These are phyloP conservation scores for Fusarium solani-melongenae DNA, from an alignment of 2,329 filamentous ascomycete species.

Conservation along the genomic window DNA sequence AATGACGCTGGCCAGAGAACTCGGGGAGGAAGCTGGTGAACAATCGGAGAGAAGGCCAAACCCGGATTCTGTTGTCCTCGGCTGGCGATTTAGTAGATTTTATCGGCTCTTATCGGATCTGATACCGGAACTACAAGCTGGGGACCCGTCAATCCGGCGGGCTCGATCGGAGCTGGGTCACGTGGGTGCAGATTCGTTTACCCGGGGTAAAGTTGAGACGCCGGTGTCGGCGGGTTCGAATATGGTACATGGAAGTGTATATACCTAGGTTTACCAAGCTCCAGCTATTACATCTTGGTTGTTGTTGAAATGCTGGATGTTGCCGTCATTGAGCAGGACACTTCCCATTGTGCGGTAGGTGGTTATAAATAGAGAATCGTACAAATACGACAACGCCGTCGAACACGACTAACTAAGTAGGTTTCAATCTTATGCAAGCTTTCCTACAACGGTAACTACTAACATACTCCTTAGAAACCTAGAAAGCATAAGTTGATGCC, in stretches of 20 bases:
- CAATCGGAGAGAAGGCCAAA: constrained; percentile 20
- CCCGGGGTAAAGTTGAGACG: not conserved
- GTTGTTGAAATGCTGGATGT: too few species aligned
- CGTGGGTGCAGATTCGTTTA: not conserved
- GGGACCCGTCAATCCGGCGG: not conserved
- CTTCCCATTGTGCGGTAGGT: too few species aligned
- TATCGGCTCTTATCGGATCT: constrained; percentile 20
- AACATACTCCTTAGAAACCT: too few species aligned
- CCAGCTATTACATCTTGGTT: too few species aligned
- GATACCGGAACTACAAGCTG: not conserved
- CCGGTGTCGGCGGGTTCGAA: not conserved
- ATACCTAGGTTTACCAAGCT: too few species aligned
- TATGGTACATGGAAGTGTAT: not conserved
- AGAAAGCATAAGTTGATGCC: too few species aligned
- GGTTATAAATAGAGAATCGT: too few species aligned
- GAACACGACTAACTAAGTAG: too few species aligned
- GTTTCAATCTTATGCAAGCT: too few species aligned
- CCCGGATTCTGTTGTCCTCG: constrained; percentile 17
- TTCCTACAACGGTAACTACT: too few species aligned
- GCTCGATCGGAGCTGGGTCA: not conserved
- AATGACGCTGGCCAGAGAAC: not conserved
- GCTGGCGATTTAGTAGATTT: constrained; percentile 20
- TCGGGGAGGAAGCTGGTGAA: constrained; percentile 4
- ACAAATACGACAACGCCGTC: too few species aligned
- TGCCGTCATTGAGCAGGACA: too few species aligned